Evolutionary conservation across 345 rosid species (phyloP).

Genomic region (Bretschneidera sinensis): DNA sequence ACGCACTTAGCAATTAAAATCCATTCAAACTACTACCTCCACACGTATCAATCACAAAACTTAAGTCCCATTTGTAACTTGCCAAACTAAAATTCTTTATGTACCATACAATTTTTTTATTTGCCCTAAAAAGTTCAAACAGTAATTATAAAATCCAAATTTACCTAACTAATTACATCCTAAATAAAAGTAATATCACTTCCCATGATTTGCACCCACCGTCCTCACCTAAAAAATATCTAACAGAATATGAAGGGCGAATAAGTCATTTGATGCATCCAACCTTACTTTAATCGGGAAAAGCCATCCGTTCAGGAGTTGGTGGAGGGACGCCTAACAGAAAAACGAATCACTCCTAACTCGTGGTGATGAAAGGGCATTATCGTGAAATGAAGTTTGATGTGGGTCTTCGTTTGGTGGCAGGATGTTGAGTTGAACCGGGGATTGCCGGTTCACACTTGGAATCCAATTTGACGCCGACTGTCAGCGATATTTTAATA

Average conservation of each 20-base stretch:
- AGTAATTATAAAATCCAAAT: too few relatives aligned
- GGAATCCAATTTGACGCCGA: conserved; percentile 20
- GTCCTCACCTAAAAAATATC: too few relatives aligned
- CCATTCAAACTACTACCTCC: too few relatives aligned
- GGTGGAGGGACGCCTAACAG: conserved; percentile 34
- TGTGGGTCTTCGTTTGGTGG: conserved; percentile 6
- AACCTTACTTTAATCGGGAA: background rate
- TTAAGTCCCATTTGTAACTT: conserved; percentile 10
- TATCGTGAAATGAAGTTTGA: background rate
- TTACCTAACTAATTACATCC: too few relatives aligned
- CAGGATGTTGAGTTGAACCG: background rate
- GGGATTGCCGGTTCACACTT: conserved; percentile 22
- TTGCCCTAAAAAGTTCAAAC: background rate
- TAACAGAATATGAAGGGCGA: background rate
- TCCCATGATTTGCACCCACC: too few relatives aligned
- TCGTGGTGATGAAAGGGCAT: conserved; percentile 8
- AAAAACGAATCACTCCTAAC: conserved; percentile 26
- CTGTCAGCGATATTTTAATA: background rate
- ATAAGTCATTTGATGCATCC: background rate
- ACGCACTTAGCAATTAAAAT: conserved; percentile 38
- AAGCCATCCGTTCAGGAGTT: conserved; percentile 9
- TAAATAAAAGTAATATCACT: too few relatives aligned
- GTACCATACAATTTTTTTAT: background rate
- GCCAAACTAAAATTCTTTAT: conserved; percentile 9
- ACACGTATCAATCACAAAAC: too few relatives aligned